Percentiles rank a stretch among this genome's conserved stretches.
These are phyloP conservation scores for Coix lacrymajobi DNA, from an alignment of 176 grass and related monocot species.

Conservation along the genomic window DNA sequence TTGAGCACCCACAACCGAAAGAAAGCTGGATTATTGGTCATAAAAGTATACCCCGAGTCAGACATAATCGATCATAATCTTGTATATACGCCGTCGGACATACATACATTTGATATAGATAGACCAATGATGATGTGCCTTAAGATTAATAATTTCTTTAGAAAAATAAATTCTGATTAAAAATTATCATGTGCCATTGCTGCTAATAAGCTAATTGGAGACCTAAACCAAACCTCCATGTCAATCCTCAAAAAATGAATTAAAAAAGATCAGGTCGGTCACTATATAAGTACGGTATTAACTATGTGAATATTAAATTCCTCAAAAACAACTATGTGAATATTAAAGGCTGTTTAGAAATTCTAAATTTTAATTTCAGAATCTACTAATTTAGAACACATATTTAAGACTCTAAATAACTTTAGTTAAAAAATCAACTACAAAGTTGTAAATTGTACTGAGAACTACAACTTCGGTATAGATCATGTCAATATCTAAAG, in stretches of 20 bases:
- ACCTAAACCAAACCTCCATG: neutral
- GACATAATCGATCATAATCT: neutral
- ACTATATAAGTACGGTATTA: too few relatives aligned
- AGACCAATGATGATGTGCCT: neutral
- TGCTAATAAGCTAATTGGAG: too few relatives aligned
- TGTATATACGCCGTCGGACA: neutral
- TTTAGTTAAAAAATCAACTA: too few relatives aligned
- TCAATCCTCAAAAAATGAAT: neutral
- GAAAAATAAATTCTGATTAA: neutral
- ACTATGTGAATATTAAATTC: too few relatives aligned
- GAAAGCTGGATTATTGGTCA: neutral
- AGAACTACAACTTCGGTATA: too few relatives aligned
- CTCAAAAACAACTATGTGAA: too few relatives aligned
- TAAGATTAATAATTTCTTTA: neutral
- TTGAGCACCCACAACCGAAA: neutral
- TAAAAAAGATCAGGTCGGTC: neutral
- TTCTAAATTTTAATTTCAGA: too few relatives aligned
- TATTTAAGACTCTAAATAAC: too few relatives aligned
- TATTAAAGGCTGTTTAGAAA: too few relatives aligned
- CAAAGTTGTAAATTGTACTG: too few relatives aligned
- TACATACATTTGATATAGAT: neutral
- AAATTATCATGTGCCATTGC: neutral
- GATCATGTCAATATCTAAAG: too few relatives aligned
- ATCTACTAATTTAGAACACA: too few relatives aligned
- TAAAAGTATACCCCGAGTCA: neutral